These are phyloP conservation scores for Elsinoe necatrix DNA, from an alignment of 2,329 filamentous ascomycete genomes.

Conservation along the genomic window DNA sequence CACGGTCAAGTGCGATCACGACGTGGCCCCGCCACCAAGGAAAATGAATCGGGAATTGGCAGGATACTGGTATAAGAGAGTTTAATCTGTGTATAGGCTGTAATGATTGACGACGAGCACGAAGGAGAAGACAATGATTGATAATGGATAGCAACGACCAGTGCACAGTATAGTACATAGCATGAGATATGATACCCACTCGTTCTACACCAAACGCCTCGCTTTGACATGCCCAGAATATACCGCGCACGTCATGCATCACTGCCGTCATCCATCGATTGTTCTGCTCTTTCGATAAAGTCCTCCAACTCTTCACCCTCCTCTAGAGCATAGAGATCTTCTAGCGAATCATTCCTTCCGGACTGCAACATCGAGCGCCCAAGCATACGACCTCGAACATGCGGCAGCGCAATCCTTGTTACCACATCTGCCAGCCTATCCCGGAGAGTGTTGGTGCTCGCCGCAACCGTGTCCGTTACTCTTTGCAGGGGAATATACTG, in stretches of 20 bases:
- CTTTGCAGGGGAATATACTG: constrained; percentile 64
- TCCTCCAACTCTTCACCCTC: constrained; percentile 12
- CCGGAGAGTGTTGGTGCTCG: constrained; percentile 29
- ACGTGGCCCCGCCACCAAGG: constrained; percentile 18
- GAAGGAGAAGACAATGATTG: neutral
- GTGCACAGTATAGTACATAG: constrained; percentile 10
- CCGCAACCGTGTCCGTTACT: constrained; percentile 26
- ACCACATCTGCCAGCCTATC: constrained; percentile 35
- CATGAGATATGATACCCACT: constrained; percentile 11
- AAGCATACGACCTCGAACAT: constrained; percentile 21
- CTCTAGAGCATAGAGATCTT: neutral
- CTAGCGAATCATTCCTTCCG: neutral
- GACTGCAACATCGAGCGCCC: neutral
- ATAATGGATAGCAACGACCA: neutral
- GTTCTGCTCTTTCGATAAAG: constrained; percentile 1
- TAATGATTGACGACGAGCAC: neutral
- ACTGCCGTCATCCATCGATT: neutral
- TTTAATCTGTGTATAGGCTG: neutral
- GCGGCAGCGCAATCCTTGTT: constrained; percentile 36
- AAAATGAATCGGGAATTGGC: constrained; percentile 17
- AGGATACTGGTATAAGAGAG: constrained; percentile 18
- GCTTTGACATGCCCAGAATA: neutral
- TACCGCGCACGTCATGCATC: neutral
- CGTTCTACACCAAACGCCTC: constrained; percentile 9
- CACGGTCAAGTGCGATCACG: constrained; percentile 15